Percentiles rank a stretch among this genome's conserved stretches.
These are phyloP conservation scores for Clohesyomyces aquaticus DNA, from an alignment of 495 filamentous ascomycete genomes.

Conservation along the genomic window DNA sequence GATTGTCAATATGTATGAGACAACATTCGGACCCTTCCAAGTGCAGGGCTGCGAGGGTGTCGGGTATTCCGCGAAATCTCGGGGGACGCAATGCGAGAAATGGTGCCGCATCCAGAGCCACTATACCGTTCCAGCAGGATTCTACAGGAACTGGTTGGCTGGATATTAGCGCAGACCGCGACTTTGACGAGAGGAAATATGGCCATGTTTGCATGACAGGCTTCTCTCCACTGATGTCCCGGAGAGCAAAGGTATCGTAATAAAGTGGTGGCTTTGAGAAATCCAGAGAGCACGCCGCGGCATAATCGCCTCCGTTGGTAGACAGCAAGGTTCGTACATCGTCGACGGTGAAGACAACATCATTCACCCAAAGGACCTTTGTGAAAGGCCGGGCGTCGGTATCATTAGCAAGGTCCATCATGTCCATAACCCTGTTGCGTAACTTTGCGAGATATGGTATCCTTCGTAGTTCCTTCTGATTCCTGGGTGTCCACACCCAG, in stretches of 20 bases:
- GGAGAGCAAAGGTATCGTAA: conserved; percentile 87
- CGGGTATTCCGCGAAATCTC: conserved; percentile 71
- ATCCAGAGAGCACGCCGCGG: conserved; percentile 81
- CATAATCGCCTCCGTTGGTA: conserved; percentile 74
- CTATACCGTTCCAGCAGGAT: conserved; percentile 14
- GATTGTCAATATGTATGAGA: conserved; percentile 78
- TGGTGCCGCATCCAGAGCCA: conserved; percentile 11
- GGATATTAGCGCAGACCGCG: conserved; percentile 38
- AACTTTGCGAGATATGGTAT: conserved; percentile 70
- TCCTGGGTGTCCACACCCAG: conserved; percentile 59
- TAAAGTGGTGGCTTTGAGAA: conserved; percentile 68
- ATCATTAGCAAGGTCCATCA: conserved; percentile 49
- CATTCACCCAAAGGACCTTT: conserved; percentile 72
- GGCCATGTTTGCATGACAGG: conserved; percentile 73
- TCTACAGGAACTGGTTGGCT: not conserved
- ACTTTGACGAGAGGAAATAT: conserved; percentile 68
- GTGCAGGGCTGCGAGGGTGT: conserved; percentile 67
- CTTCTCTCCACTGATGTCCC: conserved; percentile 68
- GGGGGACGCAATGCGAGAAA: conserved; percentile 47
- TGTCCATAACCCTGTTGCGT: conserved; percentile 61
- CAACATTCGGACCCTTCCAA: conserved; percentile 84
- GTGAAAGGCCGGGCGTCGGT: conserved; percentile 55
- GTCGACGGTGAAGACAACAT: conserved; percentile 74
- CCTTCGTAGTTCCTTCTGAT: conserved; percentile 58
- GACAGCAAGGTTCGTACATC: conserved; percentile 72